Evolutionary conservation across 805 yeast genomes (phyloP), one percentile per base, ranked within the genome.

Genomic region (Yarrowia sp.): DNA sequence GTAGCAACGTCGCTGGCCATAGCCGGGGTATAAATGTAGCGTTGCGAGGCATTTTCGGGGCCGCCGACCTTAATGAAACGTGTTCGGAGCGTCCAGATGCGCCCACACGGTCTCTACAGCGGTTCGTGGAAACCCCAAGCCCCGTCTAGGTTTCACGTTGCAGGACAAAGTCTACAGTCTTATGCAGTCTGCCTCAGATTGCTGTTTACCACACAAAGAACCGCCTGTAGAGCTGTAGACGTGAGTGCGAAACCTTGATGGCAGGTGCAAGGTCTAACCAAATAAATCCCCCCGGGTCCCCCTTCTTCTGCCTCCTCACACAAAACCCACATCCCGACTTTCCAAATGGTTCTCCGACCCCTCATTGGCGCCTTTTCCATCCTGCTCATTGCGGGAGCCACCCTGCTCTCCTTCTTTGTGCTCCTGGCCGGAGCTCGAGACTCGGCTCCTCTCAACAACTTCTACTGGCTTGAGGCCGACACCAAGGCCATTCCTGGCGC

Each of bases 401-500:
- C 78, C 27, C 70, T 85, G 61, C 74, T 84, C 36, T 75, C 85
- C 63, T 78, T 90, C 66, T 83, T 91, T 69, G 78, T 84, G 62
- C 75, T 89, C 22, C 78, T 90, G 39, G 82, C 86, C 22, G 96
- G 96, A 58, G 78, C 78, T 13, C 77, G 83, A 18, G 73, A 79
- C 14, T 69, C 74, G 39, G 78, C 83, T 42, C 82, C 87, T 5
- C 72, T 90, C 68, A 80, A 82, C 69, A 74, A 79, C 63, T 87
- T 90, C 74, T 91, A 87, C 76, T 90, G 94, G 92, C 70, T 92
- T 41, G 78, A 84, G 70, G 96, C 90, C 25, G 86, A 85, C 68
- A 90, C 97, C 55, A 70, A 81, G 4, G 74, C 72, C 39, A 81
- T 86, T 63, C 69, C 73, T 18, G 71, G 74, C 42, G 73, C 75